A percentile compares a stretch with the other conserved stretches of the same genome.
These are phyloP conservation scores for Haberlea rhodopensis DNA, from an alignment of 257 asterid genomes.

Conservation along the genomic window DNA sequence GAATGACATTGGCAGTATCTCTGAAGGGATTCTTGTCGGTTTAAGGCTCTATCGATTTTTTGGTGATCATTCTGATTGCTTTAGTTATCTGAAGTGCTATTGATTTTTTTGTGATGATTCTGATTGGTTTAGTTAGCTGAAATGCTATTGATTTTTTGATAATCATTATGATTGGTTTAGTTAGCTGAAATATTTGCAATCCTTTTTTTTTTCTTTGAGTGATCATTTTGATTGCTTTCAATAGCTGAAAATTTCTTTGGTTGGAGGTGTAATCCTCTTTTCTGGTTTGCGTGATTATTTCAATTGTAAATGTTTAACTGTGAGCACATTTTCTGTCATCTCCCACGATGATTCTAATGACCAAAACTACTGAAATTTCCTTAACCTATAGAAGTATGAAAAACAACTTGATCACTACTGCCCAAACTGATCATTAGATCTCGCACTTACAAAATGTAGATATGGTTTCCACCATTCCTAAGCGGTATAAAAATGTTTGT, in stretches of 20 bases:
- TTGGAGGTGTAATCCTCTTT: too few relatives aligned
- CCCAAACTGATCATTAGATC: not conserved
- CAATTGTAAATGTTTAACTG: slow-evolving; percentile 6
- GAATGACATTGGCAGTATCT: slow-evolving; percentile 28
- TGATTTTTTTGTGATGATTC: slow-evolving; percentile 21
- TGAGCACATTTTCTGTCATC: slow-evolving; percentile 2
- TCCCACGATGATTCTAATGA: not conserved
- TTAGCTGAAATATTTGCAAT: not conserved
- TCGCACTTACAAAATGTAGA: too few relatives aligned
- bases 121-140: slow-evolving; percentile 49
- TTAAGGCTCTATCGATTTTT: slow-evolving; percentile 60
- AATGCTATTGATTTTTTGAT: slow-evolving; percentile 71
- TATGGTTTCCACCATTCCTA: too few relatives aligned
- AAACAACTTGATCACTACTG: slow-evolving; percentile 1
- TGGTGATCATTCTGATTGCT: slow-evolving; percentile 41
- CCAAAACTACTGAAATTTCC: not conserved
- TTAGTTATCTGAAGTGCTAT: not conserved
- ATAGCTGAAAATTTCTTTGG: slow-evolving; percentile 17
- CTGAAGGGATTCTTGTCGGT: slow-evolving; percentile 69
- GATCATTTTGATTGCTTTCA: slow-evolving; percentile 52
- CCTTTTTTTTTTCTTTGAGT: too few relatives aligned
- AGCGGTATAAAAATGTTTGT: too few relatives aligned
- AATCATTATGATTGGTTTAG: slow-evolving; percentile 16
- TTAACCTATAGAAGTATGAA: not conserved
- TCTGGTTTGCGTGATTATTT: not conserved